phyloP scores from a whole-genome alignment of 345 rosid species.

The Citrus medica region DNA sequence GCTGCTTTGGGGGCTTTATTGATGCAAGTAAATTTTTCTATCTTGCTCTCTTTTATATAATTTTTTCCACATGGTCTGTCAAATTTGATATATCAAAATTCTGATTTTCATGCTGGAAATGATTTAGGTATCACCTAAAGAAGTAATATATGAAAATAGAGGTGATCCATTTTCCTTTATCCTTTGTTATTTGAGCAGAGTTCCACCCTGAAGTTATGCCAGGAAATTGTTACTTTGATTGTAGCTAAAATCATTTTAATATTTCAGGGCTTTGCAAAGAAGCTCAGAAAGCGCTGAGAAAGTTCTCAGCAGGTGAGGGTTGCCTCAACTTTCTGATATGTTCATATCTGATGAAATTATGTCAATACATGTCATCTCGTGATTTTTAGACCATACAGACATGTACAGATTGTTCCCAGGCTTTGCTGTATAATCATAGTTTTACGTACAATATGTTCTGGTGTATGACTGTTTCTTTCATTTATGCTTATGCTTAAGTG shows the following conservation, averaged over 20 bases:
- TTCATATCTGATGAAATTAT: not conserved
- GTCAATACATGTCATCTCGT: not conserved
- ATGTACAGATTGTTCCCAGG: not conserved
- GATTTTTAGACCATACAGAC: not conserved
- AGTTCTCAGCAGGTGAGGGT: slow-evolving; percentile 68
- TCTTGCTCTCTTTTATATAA: not conserved
- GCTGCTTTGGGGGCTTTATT: slow-evolving; percentile 82
- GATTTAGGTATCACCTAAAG: slow-evolving; percentile 84
- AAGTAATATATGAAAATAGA: slow-evolving; percentile 74
- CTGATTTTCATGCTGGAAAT: slow-evolving; percentile 15
- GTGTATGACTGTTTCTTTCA: not conserved
- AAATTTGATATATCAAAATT: slow-evolving; percentile 7
- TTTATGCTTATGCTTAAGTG: not conserved
- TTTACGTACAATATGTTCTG: not conserved
- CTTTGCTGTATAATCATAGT: not conserved
- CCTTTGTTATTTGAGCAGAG: slow-evolving; percentile 7
- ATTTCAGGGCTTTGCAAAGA: slow-evolving; percentile 82
- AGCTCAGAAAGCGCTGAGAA: slow-evolving; percentile 74
- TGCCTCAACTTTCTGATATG: not conserved
- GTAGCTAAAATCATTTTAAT: slow-evolving; percentile 11
- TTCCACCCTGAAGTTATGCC: slow-evolving; percentile 3
- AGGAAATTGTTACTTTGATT: not conserved
- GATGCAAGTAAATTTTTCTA: slow-evolving; percentile 70
- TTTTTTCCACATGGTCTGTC: not conserved
- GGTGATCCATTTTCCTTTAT: slow-evolving; percentile 39